A percentile compares a stretch with the other conserved stretches of the same genome.
Conservation (phyloP, 257 asterid genomes). For the Solanum chiquidenum region DNA sequence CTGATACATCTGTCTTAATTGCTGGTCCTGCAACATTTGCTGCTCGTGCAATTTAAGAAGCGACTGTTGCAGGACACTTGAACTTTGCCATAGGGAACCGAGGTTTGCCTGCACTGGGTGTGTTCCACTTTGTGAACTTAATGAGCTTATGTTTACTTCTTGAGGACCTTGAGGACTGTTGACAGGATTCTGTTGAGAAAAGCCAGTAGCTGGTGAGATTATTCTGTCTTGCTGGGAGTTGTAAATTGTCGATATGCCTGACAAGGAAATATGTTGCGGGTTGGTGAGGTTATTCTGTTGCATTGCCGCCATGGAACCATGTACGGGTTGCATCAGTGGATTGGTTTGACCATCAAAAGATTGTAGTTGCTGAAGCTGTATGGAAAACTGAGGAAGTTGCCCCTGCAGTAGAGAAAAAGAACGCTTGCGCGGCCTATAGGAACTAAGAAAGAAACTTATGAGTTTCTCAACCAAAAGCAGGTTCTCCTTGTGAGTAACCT, state of each 20-base stretch:
- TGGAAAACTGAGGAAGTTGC: neutral
- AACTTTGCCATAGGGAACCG: neutral
- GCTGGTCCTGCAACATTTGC: conserved; percentile 5
- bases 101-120: neutral
- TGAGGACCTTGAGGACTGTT: neutral
- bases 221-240: neutral
- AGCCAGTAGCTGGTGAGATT: neutral
- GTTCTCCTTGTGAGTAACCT: neutral
- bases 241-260: neutral
- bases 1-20: conserved; percentile 1
- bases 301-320: neutral
- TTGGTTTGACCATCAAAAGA: neutral
- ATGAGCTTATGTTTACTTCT: neutral
- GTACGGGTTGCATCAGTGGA: neutral
- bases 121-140: neutral
- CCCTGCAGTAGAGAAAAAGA: neutral
- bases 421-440: neutral
- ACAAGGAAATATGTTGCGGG: neutral
- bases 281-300: no score
- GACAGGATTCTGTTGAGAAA: neutral
- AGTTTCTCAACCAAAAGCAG: neutral
- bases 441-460: neutral
- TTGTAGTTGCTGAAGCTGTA: neutral
- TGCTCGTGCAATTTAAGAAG: neutral
- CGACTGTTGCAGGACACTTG: neutral